Evolutionary conservation across 192 early-diverging fungal species (phyloP).

Genomic region (Glomus cerebriforme): DNA sequence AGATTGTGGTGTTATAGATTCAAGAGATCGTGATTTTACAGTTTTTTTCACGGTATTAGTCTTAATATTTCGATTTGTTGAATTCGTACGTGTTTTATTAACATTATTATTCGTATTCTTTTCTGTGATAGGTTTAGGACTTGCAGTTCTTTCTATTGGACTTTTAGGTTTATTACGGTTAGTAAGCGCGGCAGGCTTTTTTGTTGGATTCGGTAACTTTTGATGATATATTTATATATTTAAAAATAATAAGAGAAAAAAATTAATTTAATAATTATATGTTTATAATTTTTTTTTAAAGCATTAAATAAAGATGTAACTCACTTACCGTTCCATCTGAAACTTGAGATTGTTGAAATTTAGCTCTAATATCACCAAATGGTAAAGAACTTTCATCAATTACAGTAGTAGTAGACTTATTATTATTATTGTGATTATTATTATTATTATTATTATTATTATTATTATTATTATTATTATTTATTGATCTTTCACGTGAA

Average conservation of each 20-base stretch:
- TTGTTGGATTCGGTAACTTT: not conserved
- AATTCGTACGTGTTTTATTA: not conserved
- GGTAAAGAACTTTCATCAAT: constrained; percentile 20
- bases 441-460: too few relatives aligned
- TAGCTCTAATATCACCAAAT: constrained; percentile 29
- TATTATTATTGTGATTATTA: too few relatives aligned
- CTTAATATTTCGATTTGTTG: not conserved
- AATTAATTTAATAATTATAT: not conserved
- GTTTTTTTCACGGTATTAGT: not conserved
- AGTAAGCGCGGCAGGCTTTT: not conserved
- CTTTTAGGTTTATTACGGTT: not conserved
- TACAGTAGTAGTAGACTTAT: too few relatives aligned
- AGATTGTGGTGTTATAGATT: not conserved
- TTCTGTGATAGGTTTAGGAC: not conserved
- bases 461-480: too few relatives aligned
- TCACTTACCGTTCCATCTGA: not conserved
- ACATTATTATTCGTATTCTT: not conserved
- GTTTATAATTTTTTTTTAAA: too few relatives aligned
- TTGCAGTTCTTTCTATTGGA: not conserved
- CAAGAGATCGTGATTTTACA: not conserved
- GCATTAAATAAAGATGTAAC: not conserved
- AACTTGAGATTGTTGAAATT: constrained; percentile 18
- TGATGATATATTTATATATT: too few relatives aligned
- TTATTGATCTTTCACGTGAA: not conserved
- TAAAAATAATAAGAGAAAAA: not conserved